A percentile compares a stretch with the other conserved stretches of the same genome.
These are phyloP conservation scores for Capronia epimyces DNA, from an alignment of 2,329 filamentous ascomycete genomes.

Conservation along the genomic window DNA sequence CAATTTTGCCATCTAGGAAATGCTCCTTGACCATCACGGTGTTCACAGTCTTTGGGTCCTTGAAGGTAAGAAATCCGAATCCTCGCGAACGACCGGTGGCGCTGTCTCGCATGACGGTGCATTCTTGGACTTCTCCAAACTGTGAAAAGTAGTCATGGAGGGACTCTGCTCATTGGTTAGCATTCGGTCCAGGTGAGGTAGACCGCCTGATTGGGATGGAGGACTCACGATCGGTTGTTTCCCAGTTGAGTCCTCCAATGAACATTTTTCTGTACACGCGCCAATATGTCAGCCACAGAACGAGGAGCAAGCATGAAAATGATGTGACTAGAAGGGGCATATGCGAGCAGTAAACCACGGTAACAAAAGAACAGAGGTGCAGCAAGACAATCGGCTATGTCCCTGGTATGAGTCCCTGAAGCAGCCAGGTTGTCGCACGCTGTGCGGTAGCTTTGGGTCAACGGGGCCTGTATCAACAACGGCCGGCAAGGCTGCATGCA, in stretches of 20 bases:
- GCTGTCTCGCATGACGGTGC: slow-evolving; percentile 98
- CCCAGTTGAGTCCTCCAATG: slow-evolving; percentile 97
- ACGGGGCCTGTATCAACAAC: not conserved
- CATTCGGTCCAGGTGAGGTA: not conserved
- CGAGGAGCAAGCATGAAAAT: not conserved
- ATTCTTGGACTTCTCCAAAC: slow-evolving; percentile 94
- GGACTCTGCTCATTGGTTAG: slow-evolving; percentile 61
- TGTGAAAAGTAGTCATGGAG: slow-evolving; percentile 95
- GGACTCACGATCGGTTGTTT: slow-evolving; percentile 90
- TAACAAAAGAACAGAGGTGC: not conserved
- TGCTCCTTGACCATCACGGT: slow-evolving; percentile 99
- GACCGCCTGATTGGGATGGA: not conserved
- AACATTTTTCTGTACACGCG: slow-evolving; percentile 84
- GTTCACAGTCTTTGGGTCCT: slow-evolving; percentile 94
- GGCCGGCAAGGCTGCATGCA: not conserved
- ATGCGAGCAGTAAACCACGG: not conserved
- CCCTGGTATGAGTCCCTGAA: not conserved
- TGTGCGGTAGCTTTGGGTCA: not conserved
- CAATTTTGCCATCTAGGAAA: slow-evolving; percentile 95
- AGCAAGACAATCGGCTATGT: not conserved
- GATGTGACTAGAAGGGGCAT: not conserved
- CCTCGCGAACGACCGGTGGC: slow-evolving; percentile 88
- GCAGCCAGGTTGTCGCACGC: not conserved
- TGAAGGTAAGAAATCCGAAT: slow-evolving; percentile 97
- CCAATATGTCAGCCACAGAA: slow-evolving; percentile 33